phyloP scores from a whole-genome alignment of 108 stramenopile genomes.

The Cyclotella baltica region DNA sequence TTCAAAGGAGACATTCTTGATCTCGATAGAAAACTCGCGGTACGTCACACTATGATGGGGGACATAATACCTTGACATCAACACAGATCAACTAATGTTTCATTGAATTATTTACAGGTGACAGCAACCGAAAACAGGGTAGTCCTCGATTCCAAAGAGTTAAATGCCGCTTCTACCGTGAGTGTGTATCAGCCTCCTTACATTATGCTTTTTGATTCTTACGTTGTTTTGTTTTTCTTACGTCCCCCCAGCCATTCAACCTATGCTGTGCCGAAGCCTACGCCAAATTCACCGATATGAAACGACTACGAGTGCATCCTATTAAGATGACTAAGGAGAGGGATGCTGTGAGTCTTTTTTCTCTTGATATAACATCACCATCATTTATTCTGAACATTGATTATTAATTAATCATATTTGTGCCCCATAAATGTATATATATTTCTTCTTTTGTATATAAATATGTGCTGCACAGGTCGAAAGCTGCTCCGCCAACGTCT shows the following conservation, averaged over 20 bases:
- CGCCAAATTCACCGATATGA: constrained; percentile 52
- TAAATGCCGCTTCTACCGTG: constrained; percentile 50
- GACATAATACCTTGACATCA: not conserved
- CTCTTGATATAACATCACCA: constrained; percentile 3
- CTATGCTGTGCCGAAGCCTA: constrained; percentile 53
- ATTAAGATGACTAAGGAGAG: constrained; percentile 49
- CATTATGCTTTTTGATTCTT: not conserved
- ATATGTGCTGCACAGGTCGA: too few relatives aligned
- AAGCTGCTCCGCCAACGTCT: constrained; percentile 50
- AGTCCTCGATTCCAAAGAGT: constrained; percentile 47
- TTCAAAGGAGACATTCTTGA: constrained; percentile 12
- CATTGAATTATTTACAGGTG: constrained; percentile 22
- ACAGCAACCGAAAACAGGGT: constrained; percentile 47
- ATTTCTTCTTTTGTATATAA: too few relatives aligned
- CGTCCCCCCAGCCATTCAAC: constrained; percentile 40
- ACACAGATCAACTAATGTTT: not conserved
- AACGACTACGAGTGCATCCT: constrained; percentile 44
- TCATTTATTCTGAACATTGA: not conserved
- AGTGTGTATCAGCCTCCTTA: constrained; percentile 17
- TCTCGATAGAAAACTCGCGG: not conserved
- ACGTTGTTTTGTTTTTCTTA: not conserved
- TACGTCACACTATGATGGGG: not conserved
- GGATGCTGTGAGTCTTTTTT: constrained; percentile 42
- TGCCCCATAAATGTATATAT: too few relatives aligned
- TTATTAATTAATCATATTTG: not conserved